Evolutionary conservation across 2,329 filamentous ascomycete species (phyloP).

Genomic region (Ophiocordyceps polyrhachis-furcata): DNA sequence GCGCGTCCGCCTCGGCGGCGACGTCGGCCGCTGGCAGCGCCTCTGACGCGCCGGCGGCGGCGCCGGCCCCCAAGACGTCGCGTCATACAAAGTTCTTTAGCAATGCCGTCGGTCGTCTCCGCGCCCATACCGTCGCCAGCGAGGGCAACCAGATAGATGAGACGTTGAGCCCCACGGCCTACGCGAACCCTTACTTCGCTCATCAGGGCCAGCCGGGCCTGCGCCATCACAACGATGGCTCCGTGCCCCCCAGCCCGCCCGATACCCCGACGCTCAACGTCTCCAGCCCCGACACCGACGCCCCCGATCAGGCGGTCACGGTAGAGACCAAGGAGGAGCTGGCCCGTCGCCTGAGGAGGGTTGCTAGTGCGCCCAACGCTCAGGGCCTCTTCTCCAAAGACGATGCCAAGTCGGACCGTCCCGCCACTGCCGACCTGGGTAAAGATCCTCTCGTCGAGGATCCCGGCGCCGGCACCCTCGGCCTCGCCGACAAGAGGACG

Average conservation of each 20-base stretch:
- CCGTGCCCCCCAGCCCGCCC: slow-evolving; percentile 78
- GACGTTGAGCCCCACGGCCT: slow-evolving; percentile 72
- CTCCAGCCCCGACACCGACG: slow-evolving; percentile 44
- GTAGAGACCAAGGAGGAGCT: slow-evolving; percentile 82
- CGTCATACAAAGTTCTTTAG: slow-evolving; percentile 81
- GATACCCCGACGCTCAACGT: slow-evolving; percentile 70
- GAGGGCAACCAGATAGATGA: slow-evolving; percentile 86
- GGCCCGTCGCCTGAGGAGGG: slow-evolving; percentile 77
- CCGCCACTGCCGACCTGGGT: slow-evolving; percentile 68
- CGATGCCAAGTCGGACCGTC: slow-evolving; percentile 32
- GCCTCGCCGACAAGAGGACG: slow-evolving; percentile 14
- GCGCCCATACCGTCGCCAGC: slow-evolving; percentile 79
- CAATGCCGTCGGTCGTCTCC: slow-evolving; percentile 66
- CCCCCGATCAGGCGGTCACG: slow-evolving; percentile 44
- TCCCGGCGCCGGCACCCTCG: slow-evolving; percentile 23
- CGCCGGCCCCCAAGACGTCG: slow-evolving; percentile 37
- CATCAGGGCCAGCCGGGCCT: slow-evolving; percentile 89
- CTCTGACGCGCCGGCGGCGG: not conserved
- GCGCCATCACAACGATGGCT: slow-evolving; percentile 87
- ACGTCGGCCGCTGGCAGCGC: slow-evolving; percentile 3
- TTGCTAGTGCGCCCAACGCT: slow-evolving; percentile 91
- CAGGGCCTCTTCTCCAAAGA: slow-evolving; percentile 64
- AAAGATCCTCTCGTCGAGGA: slow-evolving; percentile 53
- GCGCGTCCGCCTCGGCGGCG: not conserved
- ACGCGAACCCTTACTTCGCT: slow-evolving; percentile 92